Conservation (phyloP, 2,329 filamentous ascomycete genomes). For the Aspergillus hiratsukae region DNA sequence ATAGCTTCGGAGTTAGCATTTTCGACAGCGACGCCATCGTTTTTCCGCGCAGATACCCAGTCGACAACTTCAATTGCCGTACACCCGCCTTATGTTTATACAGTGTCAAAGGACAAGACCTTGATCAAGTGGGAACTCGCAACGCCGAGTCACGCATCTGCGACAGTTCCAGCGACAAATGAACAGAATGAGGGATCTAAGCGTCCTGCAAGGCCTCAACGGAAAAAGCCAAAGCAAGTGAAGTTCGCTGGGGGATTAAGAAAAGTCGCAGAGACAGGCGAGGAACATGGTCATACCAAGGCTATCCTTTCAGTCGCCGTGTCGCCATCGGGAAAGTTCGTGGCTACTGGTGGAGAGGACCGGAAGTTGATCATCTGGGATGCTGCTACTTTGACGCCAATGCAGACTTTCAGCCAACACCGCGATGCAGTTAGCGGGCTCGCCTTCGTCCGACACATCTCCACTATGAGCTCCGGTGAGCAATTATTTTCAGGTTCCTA, state of each 20-base stretch:
- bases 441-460: constrained; percentile 75
- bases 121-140: constrained; percentile 87
- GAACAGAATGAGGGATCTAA: constrained; percentile 58
- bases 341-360: constrained; percentile 86
- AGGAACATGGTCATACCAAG: constrained; percentile 68
- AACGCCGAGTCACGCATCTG: constrained; percentile 29
- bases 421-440: constrained; percentile 81
- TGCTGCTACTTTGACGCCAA: constrained; percentile 68
- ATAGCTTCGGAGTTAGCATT: constrained; percentile 72
- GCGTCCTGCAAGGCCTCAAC: constrained; percentile 50
- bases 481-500: constrained; percentile 88
- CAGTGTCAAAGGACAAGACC: constrained; percentile 76
- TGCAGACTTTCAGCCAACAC: constrained; percentile 87
- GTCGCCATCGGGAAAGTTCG: constrained; percentile 81
- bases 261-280: constrained; percentile 34
- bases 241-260: constrained; percentile 47
- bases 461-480: constrained; percentile 54
- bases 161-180: constrained; percentile 48
- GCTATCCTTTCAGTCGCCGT: constrained; percentile 80
- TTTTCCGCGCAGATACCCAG: constrained; percentile 74
- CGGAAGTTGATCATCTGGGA: constrained; percentile 84
- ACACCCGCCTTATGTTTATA: constrained; percentile 78
- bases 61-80: constrained; percentile 75
- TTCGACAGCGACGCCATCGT: constrained; percentile 59
- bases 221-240: constrained; percentile 43